A percentile compares a stretch with the other conserved stretches of the same genome.
These are phyloP conservation scores for Xerocomellus intermedius DNA, from an alignment of 768 basidiomycete species.

Conservation along the genomic window DNA sequence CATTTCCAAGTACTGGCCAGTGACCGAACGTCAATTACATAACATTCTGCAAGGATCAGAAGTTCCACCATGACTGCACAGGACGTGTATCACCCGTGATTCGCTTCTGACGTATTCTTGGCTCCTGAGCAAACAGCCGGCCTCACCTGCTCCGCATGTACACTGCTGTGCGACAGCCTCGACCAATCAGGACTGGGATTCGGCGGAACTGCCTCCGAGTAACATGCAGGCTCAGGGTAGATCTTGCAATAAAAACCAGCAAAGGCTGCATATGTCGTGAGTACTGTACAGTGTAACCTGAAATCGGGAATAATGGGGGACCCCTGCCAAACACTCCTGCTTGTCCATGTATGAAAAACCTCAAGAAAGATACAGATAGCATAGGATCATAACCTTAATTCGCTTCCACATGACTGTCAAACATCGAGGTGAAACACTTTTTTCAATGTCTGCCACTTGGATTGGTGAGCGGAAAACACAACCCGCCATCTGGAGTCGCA, in stretches of 20 bases:
- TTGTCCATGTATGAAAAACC: slow-evolving; percentile 21
- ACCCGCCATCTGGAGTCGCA: slow-evolving; percentile 30
- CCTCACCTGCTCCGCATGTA: slow-evolving; percentile 21
- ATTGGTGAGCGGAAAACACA: slow-evolving; percentile 29
- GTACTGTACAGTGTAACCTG: slow-evolving; percentile 29
- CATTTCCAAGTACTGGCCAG: slow-evolving; percentile 9
- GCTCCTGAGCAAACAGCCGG: slow-evolving; percentile 5
- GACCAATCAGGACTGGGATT: neutral
- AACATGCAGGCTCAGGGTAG: neutral
- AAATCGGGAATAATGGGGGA: slow-evolving; percentile 9
- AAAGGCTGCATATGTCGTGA: slow-evolving; percentile 14
- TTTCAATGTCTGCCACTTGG: slow-evolving; percentile 34
- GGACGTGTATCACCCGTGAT: neutral
- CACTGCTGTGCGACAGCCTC: neutral
- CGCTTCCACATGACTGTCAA: slow-evolving; percentile 15
- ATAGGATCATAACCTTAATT: slow-evolving; percentile 19
- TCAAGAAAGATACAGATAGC: slow-evolving; percentile 16
- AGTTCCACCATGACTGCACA: slow-evolving; percentile 2
- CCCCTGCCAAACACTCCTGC: slow-evolving; percentile 8
- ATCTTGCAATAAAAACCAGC: neutral
- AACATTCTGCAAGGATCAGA: slow-evolving; percentile 6
- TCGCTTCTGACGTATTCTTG: slow-evolving; percentile 18
- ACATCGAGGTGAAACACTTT: slow-evolving; percentile 27
- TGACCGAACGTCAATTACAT: neutral
- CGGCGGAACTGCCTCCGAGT: neutral